Evolutionary conservation across 176 grass and related monocot species (phyloP).

Genomic region (Oryza meyeriana): DNA sequence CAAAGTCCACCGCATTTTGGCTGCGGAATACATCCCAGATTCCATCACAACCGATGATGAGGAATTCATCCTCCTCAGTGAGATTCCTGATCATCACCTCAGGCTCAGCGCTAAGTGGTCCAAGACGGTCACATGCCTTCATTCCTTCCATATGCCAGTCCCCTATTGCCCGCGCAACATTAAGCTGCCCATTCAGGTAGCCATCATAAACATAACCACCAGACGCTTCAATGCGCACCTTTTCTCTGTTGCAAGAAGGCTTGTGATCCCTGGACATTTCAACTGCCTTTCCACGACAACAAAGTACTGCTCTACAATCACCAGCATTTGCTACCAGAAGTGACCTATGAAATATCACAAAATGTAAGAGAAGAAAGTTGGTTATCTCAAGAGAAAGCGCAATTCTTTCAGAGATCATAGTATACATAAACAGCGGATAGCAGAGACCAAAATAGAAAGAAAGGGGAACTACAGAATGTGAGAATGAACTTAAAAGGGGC

Average conservation of each 20-base stretch:
- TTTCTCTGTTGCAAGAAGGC: constrained; percentile 67
- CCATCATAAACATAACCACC: constrained; percentile 82
- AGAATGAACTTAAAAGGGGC: not conserved
- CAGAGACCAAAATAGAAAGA: not conserved
- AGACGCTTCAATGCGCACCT: constrained; percentile 59
- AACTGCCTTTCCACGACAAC: constrained; percentile 68
- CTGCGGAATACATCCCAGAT: constrained; percentile 96
- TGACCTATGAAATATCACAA: constrained; percentile 44
- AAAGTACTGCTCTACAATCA: constrained; percentile 90
- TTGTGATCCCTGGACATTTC: constrained; percentile 93
- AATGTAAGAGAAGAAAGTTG: not conserved
- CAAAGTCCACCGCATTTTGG: constrained; percentile 93
- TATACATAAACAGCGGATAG: not conserved
- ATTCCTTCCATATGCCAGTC: constrained; percentile 96
- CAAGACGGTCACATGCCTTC: constrained; percentile 51
- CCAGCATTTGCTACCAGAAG: constrained; percentile 93
- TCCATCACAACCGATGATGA: constrained; percentile 92
- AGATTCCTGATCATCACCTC: constrained; percentile 72
- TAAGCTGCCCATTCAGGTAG: constrained; percentile 85
- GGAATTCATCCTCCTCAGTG: constrained; percentile 80
- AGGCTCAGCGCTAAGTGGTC: constrained; percentile 79
- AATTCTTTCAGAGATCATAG: not conserved
- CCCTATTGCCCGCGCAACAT: constrained; percentile 73
- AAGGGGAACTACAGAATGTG: not conserved
- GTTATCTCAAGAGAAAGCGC: not conserved